A percentile compares a stretch with the other conserved stretches of the same genome.
phyloP scores from a whole-genome alignment of 2,329 filamentous ascomycete genomes.

The Fusarium sp. region DNA sequence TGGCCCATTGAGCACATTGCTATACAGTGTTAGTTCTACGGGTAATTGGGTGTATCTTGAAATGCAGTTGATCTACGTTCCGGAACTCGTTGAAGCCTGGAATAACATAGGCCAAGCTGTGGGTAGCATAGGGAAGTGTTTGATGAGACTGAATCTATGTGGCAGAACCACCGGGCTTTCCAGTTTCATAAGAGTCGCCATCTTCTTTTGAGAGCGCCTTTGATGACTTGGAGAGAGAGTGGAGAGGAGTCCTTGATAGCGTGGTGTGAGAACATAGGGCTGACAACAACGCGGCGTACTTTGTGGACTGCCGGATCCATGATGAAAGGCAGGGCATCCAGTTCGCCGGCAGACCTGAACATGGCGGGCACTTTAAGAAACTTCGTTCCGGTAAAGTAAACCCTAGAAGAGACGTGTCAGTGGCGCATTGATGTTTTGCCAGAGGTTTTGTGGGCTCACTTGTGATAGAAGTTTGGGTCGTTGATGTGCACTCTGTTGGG shows the following conservation, averaged over 20 bases:
- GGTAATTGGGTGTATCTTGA: too few relatives aligned
- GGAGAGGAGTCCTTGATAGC: background rate
- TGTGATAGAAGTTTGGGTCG: background rate
- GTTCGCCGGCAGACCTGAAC: background rate
- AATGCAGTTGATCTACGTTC: too few relatives aligned
- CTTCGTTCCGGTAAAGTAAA: background rate
- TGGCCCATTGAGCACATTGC: background rate
- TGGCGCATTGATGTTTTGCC: too few relatives aligned
- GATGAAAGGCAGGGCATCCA: background rate
- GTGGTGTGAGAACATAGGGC: background rate
- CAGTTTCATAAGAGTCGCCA: background rate
- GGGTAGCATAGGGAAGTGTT: background rate
- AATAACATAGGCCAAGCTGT: too few relatives aligned
- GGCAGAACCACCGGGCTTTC: background rate
- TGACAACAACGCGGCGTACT: background rate
- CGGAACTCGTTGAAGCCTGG: too few relatives aligned
- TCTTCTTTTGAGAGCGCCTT: background rate
- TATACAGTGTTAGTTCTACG: background rate
- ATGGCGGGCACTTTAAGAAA: background rate
- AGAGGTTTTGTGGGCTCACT: background rate
- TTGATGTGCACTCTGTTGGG: background rate
- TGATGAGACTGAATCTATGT: background rate
- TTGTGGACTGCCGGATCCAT: background rate
- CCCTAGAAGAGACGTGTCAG: background rate
- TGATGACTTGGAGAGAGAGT: background rate